Evolutionary conservation across 305 asterid species (phyloP), one percentile per base, ranked within the genome.

Genomic region (Fraxinus sp.): DNA sequence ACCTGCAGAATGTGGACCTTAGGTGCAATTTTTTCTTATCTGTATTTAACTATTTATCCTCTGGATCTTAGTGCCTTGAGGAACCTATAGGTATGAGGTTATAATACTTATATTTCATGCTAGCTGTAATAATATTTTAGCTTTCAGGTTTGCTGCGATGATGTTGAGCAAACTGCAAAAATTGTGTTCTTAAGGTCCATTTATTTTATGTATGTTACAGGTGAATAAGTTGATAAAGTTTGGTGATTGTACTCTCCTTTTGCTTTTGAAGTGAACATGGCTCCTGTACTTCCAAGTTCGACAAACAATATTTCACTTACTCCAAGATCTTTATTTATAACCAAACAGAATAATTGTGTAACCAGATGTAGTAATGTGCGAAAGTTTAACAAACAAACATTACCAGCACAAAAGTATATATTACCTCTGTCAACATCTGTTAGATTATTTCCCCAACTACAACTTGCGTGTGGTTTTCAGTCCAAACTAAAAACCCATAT

Each of bases 361-460:
- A 87, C 91, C 52, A 86, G 87, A 83, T 91, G 91, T 89, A 77
- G 91, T 89, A 77, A 86, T 81, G 84, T 85, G 4, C 84, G 85
- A 43, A 89, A 83, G 68, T 88, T 84, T 28, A 84, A 85, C 90
- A 92, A 84, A 77, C 92, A 82, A 82, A 59, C 89, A 66, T 84
- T 90, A 80, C 87, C 86, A 18, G 80, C 90, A 36, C 97, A 87
- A 79, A 93, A 88, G 80, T 87, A 83, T 79, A 82, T 85, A 26
- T 68, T 89, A 72, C 98, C 98, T 6, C 84, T 97, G 80, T 95
- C 99, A 37, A 92, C 97, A 10, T 93, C 98, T 39, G 43, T 91
- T 81, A 89, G 92, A 85, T 87, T 95, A 83, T 95, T 95, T 87
- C 98, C 98, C 81, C 98, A 91, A 52, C 89, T 95, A 85, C 89